Conservation (phyloP, 257 asterid genomes). For the Solanum bulbocastanum region DNA sequence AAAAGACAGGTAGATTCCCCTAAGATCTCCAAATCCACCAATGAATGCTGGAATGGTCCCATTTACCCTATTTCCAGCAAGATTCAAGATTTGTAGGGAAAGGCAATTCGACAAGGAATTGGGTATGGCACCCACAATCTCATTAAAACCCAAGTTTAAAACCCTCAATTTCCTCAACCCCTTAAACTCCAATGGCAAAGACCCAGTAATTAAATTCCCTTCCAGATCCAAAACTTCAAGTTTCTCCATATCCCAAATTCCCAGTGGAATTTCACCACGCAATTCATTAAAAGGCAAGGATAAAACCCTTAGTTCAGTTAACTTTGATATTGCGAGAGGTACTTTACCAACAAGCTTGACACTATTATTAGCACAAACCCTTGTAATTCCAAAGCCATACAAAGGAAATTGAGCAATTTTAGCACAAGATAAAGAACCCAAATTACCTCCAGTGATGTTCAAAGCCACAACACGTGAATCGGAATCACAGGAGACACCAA, state of each 20-base stretch:
- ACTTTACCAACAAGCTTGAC: conserved; percentile 44
- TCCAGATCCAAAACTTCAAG: conserved; percentile 93
- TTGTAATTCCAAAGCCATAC: conserved; percentile 70
- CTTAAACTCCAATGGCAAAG: conserved; percentile 36
- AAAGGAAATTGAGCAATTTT: conserved; percentile 69
- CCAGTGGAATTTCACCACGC: conserved; percentile 60
- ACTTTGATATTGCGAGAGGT: conserved; percentile 41
- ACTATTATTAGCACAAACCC: conserved; percentile 39
- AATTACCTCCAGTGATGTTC: conserved; percentile 71
- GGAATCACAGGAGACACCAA: conserved; percentile 62
- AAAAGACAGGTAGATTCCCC: conserved; percentile 76
- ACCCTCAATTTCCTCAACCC: conserved; percentile 64
- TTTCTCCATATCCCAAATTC: conserved; percentile 72
- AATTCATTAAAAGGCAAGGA: conserved; percentile 75
- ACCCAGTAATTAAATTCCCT: conserved; percentile 61
- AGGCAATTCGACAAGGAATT: conserved; percentile 35
- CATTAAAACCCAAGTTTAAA: conserved; percentile 72
- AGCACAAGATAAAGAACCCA: conserved; percentile 41
- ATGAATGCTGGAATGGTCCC: conserved; percentile 54
- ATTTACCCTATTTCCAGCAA: conserved; percentile 73
- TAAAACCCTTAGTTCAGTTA: conserved; percentile 52
- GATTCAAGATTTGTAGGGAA: conserved; percentile 49
- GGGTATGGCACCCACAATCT: conserved; percentile 50
- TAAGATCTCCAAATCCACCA: conserved; percentile 45
- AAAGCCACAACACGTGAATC: conserved; percentile 60